Evolutionary conservation across 768 basidiomycete genomes (phyloP).

Genomic region (Podaxis sp.): DNA sequence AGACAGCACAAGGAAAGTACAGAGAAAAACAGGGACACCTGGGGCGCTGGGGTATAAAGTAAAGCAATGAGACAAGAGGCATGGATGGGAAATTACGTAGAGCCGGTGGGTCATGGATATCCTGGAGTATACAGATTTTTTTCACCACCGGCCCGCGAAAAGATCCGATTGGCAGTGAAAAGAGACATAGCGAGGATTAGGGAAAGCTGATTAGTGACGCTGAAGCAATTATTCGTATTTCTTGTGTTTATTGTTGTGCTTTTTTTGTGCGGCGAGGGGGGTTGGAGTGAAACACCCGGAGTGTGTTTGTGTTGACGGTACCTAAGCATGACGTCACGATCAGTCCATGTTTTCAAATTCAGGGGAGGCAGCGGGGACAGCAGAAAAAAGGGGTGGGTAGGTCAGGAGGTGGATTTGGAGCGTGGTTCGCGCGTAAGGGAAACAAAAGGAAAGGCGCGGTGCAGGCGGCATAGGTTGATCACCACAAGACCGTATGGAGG

Average conservation of each 20-base stretch:
- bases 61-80: background rate
- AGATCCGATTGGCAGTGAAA: background rate
- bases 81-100: background rate
- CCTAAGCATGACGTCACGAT: constrained; percentile 1
- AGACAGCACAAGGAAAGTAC: background rate
- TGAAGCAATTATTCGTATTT: background rate
- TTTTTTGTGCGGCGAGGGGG: background rate
- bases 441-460: background rate
- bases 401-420: background rate
- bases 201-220: too few species aligned
- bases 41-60: background rate
- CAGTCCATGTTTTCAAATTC: background rate
- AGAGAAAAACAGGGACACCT: background rate
- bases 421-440: background rate
- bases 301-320: background rate
- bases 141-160: background rate
- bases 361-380: background rate
- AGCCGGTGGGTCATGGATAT: background rate
- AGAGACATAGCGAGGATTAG: background rate
- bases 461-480: background rate
- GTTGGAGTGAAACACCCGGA: background rate
- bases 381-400: background rate
- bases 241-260: background rate
- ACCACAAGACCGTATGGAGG: background rate
- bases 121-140: background rate